Evolutionary conservation across 2,329 filamentous ascomycete species (phyloP).

Genomic region (Monilinia aucupariae): DNA sequence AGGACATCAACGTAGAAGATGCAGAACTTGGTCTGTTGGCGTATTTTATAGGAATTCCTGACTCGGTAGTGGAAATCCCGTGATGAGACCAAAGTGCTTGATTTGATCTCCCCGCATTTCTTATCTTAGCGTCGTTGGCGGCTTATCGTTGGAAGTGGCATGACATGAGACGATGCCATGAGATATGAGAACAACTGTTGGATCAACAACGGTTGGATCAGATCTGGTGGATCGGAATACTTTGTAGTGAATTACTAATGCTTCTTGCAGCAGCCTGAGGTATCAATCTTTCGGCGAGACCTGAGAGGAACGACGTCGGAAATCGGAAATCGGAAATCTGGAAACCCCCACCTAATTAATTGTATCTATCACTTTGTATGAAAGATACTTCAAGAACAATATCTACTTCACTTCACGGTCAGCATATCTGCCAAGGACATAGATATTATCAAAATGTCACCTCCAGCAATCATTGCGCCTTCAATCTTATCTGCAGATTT

Average conservation of each 20-base stretch:
- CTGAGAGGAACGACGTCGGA: neutral
- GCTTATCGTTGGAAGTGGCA: neutral
- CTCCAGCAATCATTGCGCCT: conserved; percentile 88
- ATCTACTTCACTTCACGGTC: conserved; percentile 3
- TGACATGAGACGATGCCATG: no score
- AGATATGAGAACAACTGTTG: no score
- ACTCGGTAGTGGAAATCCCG: neutral
- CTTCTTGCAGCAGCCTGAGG: neutral
- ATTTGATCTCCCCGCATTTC: conserved; percentile 9
- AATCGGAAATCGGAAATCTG: neutral
- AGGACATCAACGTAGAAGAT: neutral
- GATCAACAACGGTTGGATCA: no score
- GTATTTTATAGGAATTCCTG: no score
- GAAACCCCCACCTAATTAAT: no score
- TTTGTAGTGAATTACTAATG: neutral
- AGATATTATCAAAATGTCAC: conserved; percentile 60
- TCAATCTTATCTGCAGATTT: conserved; percentile 99
- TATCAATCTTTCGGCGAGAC: neutral
- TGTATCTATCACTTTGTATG: no score
- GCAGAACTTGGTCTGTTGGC: neutral
- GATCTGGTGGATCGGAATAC: no score
- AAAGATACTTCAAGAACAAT: neutral
- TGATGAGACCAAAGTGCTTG: neutral
- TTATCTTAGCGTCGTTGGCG: conserved; percentile 1
- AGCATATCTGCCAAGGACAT: neutral